Base-by-base conservation (phyloP, 2,329 filamentous ascomycete species). In the Talaromyces marneffei region DNA sequence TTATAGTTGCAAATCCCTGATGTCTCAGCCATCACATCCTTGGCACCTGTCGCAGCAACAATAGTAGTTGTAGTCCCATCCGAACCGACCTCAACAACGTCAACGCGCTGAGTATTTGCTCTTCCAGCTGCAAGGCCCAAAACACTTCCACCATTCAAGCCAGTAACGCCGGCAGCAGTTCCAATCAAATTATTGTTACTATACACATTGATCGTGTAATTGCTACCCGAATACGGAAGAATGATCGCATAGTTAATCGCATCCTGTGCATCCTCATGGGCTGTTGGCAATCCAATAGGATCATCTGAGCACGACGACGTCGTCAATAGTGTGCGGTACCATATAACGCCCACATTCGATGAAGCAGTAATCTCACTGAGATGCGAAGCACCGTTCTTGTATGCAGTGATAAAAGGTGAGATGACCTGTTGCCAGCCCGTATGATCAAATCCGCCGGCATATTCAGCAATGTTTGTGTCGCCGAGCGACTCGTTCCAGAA, bases 341-440 rank as follows among this genome's bases (percentile, higher is more conserved):
- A 74, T 42, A 74, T 71, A 1, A 65, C 63, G 0, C 71, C 71
- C n/a, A 66, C 63, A 64, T 64, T 57, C 8, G 52, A 55, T 16
- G 67, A 65, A 12, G 63, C 64, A 1, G 60, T 60, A 20, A 69
- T 65, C 2, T 64, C 64, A 31, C 35, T 40, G 6, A 63, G 60
- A 14, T 56, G 60, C 10, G 61, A 72, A 4, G 66, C 70, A 3
- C 73, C 72, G 2, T 60, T 57, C 62, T 77, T 78, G 66, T 69
- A 78, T 0, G 72, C 74, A 8, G 68, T 59, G 48, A 78, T 73
- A 57, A 78, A 77, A 0, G 74, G 63, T 0, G 65, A 61, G 4
- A 78, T 65, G 18, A 77, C 63, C 40, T 72, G 64, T 64, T 67
- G 68, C 64, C 75, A 78, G 0, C 69, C 75, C 1, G 61, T 72